Base-by-base conservation (phyloP, 768 basidiomycete species). In the Collybia nuda region DNA sequence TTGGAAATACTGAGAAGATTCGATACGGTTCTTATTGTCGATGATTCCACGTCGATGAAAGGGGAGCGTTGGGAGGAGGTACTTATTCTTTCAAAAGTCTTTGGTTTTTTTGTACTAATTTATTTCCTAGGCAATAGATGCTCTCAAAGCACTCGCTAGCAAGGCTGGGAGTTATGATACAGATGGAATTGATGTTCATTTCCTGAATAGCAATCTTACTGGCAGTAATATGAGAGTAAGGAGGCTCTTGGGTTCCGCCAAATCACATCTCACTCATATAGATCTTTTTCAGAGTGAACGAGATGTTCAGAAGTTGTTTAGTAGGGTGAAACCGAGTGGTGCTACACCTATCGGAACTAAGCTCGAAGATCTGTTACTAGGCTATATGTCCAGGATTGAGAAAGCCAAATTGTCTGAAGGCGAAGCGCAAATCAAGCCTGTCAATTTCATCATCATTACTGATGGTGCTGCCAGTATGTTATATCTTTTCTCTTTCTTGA, bases 131-230 rank as follows among this genome's bases (percentile, higher is more conserved):
- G 76, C 80, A 2, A 58, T 65, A 38, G 58, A 70, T 17, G 80
- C 80, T 1, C 67, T 85, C 24, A 71, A 73, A 37, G 61, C 66
- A 2, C 68, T 87, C 8, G 82, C 81, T 11, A 66, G 71, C 6
- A 65, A 66, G 5, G 82, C 82, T 0, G 63, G 72, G 1, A 52
- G 62, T 36, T 84, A 85, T 46, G 84, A 84, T 53, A 59, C 54
- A 5, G 76, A 84, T 50, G 85, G 85, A 2, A 76, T 87, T 36
- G 85, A 86, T 51, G 69, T 86, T 3, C 65, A 80, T 55, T 87
- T 87, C 65, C 57, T 87, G 47, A 85, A 86, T 52, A 61, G 71
- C 44, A 37, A 48, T 24, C 56, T 48, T 46, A 56, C 58, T 28
- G 71, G 70, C 0, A 40, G 47, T 8, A 69, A 73, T 50, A 41